A percentile compares a stretch with the other conserved stretches of the same genome.
phyloP scores from a whole-genome alignment of 768 basidiomycete genomes.

The Phaffia tasmanica region DNA sequence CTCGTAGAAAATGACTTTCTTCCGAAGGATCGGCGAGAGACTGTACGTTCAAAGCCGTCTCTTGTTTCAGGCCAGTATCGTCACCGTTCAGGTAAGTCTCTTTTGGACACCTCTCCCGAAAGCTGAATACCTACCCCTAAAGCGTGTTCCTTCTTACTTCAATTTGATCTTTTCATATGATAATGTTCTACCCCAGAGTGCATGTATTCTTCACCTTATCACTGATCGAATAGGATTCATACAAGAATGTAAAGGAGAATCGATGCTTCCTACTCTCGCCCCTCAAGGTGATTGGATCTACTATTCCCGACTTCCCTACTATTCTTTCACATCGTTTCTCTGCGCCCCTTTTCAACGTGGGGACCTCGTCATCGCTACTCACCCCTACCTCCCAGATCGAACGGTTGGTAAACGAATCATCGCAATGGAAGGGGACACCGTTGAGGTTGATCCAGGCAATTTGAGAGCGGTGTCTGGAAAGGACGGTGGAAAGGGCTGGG shows the following conservation, averaged over 20 bases:
- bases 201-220: conserved; percentile 12
- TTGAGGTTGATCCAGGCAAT: conserved; percentile 22
- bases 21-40: no score
- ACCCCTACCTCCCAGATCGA: conserved; percentile 17
- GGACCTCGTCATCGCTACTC: conserved; percentile 19
- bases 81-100: conserved; percentile 15
- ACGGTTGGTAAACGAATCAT: conserved; percentile 24
- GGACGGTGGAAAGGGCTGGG: conserved; percentile 43
- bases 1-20: no score
- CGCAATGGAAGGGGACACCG: conserved; percentile 19
- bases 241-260: conserved; percentile 22
- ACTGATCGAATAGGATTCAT: conserved; percentile 22
- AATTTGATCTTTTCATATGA: not conserved
- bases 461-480: conserved; percentile 4
- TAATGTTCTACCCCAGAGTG: not conserved
- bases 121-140: not conserved
- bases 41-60: no score
- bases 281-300: conserved; percentile 18
- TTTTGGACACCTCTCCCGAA: not conserved
- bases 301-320: conserved; percentile 18
- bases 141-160: not conserved
- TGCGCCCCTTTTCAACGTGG: conserved; percentile 12
- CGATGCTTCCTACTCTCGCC: conserved; percentile 24
- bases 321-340: not conserved
- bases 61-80: conserved; percentile 1